These are phyloP conservation scores for Ogataea kodamae DNA, from an alignment of 805 yeast genomes.

Conservation along the genomic window DNA sequence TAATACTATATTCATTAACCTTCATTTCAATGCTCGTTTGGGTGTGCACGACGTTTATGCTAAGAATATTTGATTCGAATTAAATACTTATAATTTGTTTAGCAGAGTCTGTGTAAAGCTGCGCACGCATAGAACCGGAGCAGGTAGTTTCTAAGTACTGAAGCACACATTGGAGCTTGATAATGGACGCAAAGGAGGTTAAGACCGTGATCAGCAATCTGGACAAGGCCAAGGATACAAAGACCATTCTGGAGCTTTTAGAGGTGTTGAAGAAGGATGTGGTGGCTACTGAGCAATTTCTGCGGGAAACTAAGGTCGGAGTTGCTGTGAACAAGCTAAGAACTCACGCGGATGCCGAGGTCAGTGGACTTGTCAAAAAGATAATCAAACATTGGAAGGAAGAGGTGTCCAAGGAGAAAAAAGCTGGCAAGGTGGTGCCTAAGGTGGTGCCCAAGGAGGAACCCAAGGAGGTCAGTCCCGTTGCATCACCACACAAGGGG, in stretches of 20 bases:
- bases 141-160: neutral
- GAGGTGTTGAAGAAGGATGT: conserved; percentile 65
- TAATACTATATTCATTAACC: conserved; percentile 1
- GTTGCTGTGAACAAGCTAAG: conserved; percentile 90
- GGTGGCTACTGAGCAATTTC: conserved; percentile 76
- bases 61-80: conserved; percentile 5
- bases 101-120: conserved; percentile 40
- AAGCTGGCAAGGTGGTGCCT: conserved; percentile 19
- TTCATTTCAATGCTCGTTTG: too few species aligned
- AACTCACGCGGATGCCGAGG: conserved; percentile 60
- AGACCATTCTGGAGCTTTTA: conserved; percentile 63
- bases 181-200: conserved; percentile 73
- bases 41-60: conserved; percentile 6
- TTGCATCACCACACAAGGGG: conserved; percentile 10
- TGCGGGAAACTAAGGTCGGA: conserved; percentile 95
- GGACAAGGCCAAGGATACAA: conserved; percentile 68
- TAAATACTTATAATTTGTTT: conserved; percentile 37
- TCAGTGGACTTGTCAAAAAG: conserved; percentile 68
- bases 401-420: conserved; percentile 67
- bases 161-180: conserved; percentile 3
- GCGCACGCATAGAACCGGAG: neutral
- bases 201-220: conserved; percentile 63
- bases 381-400: conserved; percentile 91
- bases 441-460: conserved; percentile 16
- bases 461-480: conserved; percentile 14